A percentile compares a stretch with the other conserved stretches of the same genome.
Conservation (phyloP, 1,139 yeast species). For the Saccharomyces hybrid region DNA sequence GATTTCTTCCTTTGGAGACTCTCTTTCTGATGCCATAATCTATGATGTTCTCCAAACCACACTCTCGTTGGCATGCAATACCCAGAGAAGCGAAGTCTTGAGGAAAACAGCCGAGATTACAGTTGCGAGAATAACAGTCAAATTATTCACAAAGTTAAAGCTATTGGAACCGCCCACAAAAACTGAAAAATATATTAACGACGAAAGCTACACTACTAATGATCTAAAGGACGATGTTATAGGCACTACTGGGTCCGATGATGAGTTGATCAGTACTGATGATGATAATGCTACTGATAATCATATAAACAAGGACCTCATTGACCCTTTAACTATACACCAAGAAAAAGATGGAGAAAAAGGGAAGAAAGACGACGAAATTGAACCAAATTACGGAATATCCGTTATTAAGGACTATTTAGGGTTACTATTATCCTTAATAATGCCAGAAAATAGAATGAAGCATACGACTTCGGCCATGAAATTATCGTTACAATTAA, state of each 20-base stretch:
- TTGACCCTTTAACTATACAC: too few relatives aligned
- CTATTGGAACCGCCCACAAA: constrained; percentile 42
- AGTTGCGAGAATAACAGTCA: constrained; percentile 57
- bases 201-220: constrained; percentile 29
- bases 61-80: constrained; percentile 85
- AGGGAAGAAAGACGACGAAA: not conserved
- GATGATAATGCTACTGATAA: not conserved
- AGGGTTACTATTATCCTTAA: constrained; percentile 67
- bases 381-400: constrained; percentile 29
- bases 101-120: constrained; percentile 86
- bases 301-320: not conserved
- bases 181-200: constrained; percentile 25
- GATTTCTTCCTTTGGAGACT: constrained; percentile 49
- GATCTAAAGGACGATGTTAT: constrained; percentile 28
- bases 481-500: constrained; percentile 66
- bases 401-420: constrained; percentile 37
- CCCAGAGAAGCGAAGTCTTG: constrained; percentile 79
- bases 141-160: constrained; percentile 55
- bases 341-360: not conserved
- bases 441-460: constrained; percentile 72
- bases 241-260: constrained; percentile 13
- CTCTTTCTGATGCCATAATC: constrained; percentile 69
- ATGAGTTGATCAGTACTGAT: not conserved
- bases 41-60: constrained; percentile 88
- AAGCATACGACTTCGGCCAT: constrained; percentile 84